Evolutionary conservation across 805 yeast species (phyloP), one percentile per base, ranked within the genome.

Genomic region (Yamadazyma nakazawae): DNA sequence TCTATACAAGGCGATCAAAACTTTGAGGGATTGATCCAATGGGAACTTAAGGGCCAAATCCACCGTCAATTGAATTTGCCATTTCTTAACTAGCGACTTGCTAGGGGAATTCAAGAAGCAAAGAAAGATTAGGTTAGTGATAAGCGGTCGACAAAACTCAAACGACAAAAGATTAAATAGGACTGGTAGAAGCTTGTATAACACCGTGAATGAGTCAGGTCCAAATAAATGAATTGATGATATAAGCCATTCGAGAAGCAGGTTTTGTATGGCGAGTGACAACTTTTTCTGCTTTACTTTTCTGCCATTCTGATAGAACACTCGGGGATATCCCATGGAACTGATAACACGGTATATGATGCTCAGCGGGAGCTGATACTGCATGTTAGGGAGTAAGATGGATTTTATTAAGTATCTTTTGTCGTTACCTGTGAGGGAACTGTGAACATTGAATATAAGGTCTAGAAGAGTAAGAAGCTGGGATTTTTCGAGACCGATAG

Each of bases 41-140:
- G 74, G 74, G 46, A 68, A 68, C 38, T 60, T 61, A 2, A 41
- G 34, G 39, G 48, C 56, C 36, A 67, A 54, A 28, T 63, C 68
- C 1, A 60, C 59, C 9, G 61, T 63, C 16, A 57, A 46, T 41
- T 61, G 58, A 13, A 66, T 55, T 25, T 67, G 67, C 72, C 72
- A 68, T 9, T 54, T 48, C 40, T 57, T 56, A 21, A 58, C 48
- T 1, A 56, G 14, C 6, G 45, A 34, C 8, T 39, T 30, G 1
- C 34, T 43, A 11, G 46, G 43, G 37, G 53, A 38, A 40, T 57
- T 57, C 34, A 51, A 24, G 6, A 59, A 34, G 24, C 52, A 47
- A 19, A 62, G 42, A 17, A 56, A 54, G 16, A 62, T 56, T 11
- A 62, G 48, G 26, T 57, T 53, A 4, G 60, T 53, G 12, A 62